Evolutionary conservation across 768 basidiomycete genomes (phyloP).

Genomic region (Tephrocybe rancida): DNA sequence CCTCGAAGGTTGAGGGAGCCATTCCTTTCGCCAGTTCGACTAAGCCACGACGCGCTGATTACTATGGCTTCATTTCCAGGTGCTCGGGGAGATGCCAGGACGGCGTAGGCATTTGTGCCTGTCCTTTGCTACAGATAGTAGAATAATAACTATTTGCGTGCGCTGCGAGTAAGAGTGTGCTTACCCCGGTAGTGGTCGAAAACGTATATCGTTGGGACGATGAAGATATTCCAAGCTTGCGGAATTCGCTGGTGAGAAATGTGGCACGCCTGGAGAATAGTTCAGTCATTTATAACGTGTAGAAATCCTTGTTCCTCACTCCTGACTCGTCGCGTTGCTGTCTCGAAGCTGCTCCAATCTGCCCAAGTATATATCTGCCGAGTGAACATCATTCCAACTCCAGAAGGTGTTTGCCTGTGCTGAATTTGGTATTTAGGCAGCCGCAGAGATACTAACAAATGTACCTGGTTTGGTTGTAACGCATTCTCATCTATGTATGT

Average conservation of each 20-base stretch:
- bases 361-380: slow-evolving; percentile 80
- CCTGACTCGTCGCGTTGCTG: slow-evolving; percentile 63
- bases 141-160: slow-evolving; percentile 1
- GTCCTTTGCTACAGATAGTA: slow-evolving; percentile 42
- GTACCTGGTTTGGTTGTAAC: slow-evolving; percentile 87
- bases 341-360: slow-evolving; percentile 66
- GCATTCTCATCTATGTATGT: slow-evolving; percentile 97
- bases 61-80: slow-evolving; percentile 94
- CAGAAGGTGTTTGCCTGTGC: slow-evolving; percentile 87
- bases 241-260: slow-evolving; percentile 65
- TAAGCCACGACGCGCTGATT: slow-evolving; percentile 89
- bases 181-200: slow-evolving; percentile 50
- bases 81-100: slow-evolving; percentile 83
- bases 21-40: slow-evolving; percentile 58
- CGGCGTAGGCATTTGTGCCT: slow-evolving; percentile 84
- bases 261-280: slow-evolving; percentile 57
- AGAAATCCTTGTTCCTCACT: slow-evolving; percentile 53
- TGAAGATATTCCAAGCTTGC: slow-evolving; percentile 71
- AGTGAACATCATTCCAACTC: slow-evolving; percentile 89
- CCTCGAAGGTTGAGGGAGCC: slow-evolving; percentile 81
- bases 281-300: slow-evolving; percentile 2
- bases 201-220: slow-evolving; percentile 73
- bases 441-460: slow-evolving; percentile 1
- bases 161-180: slow-evolving; percentile 20
- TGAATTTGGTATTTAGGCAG: not conserved